Evolutionary conservation across 805 yeast genomes (phyloP).

Genomic region (Cyberlindnera suaveolens): DNA sequence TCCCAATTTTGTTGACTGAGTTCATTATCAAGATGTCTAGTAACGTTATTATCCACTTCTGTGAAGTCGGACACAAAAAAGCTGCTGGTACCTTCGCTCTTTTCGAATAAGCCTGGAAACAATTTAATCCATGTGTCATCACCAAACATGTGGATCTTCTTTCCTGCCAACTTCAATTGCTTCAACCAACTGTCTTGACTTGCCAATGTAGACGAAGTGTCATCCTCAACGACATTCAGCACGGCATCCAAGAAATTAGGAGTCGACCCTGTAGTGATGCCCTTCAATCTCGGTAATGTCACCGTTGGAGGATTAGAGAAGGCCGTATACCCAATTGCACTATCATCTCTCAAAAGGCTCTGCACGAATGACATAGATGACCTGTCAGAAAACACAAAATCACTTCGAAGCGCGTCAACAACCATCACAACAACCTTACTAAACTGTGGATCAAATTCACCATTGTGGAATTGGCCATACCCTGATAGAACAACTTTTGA

Average conservation of each 20-base stretch:
- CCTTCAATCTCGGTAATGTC: conserved; percentile 88
- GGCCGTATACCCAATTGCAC: conserved; percentile 86
- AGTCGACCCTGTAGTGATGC: conserved; percentile 89
- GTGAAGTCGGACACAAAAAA: conserved; percentile 94
- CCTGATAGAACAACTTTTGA: conserved; percentile 77
- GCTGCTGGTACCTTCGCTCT: conserved; percentile 82
- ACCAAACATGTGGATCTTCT: conserved; percentile 75
- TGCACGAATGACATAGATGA: conserved; percentile 71
- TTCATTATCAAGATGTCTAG: conserved; percentile 71
- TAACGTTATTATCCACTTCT: conserved; percentile 89
- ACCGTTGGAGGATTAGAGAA: conserved; percentile 95
- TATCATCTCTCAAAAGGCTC: conserved; percentile 51
- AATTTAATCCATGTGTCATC: conserved; percentile 97
- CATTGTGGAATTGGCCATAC: conserved; percentile 27
- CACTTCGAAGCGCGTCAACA: conserved; percentile 89
- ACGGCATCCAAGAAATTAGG: conserved; percentile 94
- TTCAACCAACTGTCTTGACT: conserved; percentile 84
- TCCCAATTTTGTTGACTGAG: conserved; percentile 63
- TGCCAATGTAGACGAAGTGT: conserved; percentile 57
- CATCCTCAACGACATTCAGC: conserved; percentile 87
- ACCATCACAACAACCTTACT: conserved; percentile 73
- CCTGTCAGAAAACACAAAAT: conserved; percentile 62
- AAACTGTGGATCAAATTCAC: conserved; percentile 41
- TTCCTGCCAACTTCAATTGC: conserved; percentile 42
- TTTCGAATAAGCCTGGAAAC: conserved; percentile 65